Conservation (phyloP, 805 yeast species). For the Candida lessepsii region DNA sequence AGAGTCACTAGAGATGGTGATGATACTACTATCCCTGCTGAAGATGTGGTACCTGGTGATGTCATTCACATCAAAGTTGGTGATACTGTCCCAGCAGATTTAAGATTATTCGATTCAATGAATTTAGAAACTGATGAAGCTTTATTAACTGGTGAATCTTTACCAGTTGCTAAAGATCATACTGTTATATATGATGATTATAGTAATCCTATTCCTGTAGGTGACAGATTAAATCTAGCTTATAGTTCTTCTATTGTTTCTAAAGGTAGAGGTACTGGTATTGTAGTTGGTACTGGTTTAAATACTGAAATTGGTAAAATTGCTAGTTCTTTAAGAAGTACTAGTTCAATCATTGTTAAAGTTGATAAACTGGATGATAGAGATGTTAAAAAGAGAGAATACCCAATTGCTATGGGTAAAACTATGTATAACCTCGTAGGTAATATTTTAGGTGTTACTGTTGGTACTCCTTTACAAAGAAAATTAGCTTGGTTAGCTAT, state of each 20-base stretch:
- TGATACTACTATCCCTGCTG: conserved; percentile 33
- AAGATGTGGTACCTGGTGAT: conserved; percentile 48
- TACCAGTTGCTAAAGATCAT: conserved; percentile 36
- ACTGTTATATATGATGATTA: conserved; percentile 35
- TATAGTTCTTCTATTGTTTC: conserved; percentile 39
- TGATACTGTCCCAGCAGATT: conserved; percentile 45
- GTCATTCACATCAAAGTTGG: conserved; percentile 40
- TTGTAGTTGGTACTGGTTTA: conserved; percentile 38
- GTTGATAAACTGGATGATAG: conserved; percentile 37
- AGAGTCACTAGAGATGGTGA: conserved; percentile 44
- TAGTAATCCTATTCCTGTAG: conserved; percentile 34
- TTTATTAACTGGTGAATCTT: conserved; percentile 40
- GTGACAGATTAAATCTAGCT: conserved; percentile 35
- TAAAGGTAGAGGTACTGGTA: conserved; percentile 42
- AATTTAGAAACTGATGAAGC: conserved; percentile 46
- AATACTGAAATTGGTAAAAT: conserved; percentile 43
- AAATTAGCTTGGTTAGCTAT: conserved; percentile 50
- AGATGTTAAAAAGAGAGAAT: conserved; percentile 38
- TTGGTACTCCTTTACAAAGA: conserved; percentile 48
- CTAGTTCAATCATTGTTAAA: conserved; percentile 23
- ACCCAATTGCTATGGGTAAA: conserved; percentile 32
- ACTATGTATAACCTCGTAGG: conserved; percentile 42
- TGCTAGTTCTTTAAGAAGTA: conserved; percentile 31
- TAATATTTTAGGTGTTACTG: conserved; percentile 46
- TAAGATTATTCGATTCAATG: conserved; percentile 33